A percentile compares a stretch with the other conserved stretches of the same genome.
Evolutionary conservation across 2,329 filamentous ascomycete genomes (phyloP).

Genomic region (Cladophialophora bantiana): DNA sequence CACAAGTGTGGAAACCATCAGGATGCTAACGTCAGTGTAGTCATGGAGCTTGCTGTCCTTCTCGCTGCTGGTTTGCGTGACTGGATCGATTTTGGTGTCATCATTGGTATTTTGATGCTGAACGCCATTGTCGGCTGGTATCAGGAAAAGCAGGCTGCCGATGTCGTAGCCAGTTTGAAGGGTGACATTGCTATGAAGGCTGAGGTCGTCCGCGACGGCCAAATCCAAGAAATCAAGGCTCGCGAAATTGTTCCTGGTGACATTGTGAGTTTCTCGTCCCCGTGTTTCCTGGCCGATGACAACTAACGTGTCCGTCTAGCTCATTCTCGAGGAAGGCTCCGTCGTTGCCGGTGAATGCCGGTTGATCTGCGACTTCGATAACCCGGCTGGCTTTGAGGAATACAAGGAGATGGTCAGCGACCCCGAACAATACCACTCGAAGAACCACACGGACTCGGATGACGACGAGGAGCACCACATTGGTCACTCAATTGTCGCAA

Average conservation of each 20-base stretch:
- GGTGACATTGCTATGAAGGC: conserved; percentile 81
- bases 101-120: conserved; percentile 75
- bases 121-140: conserved; percentile 82
- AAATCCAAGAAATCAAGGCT: conserved; percentile 72
- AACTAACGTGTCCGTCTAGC: conserved; percentile 50
- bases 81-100: conserved; percentile 80
- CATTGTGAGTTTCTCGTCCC: conserved; percentile 62
- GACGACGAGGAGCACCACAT: conserved; percentile 67
- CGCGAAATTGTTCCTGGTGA: conserved; percentile 78
- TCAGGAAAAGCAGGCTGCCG: conserved; percentile 80
- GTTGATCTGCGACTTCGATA: conserved; percentile 75
- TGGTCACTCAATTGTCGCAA: conserved; percentile 72
- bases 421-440: conserved; percentile 65
- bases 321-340: conserved; percentile 74
- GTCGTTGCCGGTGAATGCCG: conserved; percentile 74
- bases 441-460: conserved; percentile 64
- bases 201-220: conserved; percentile 70
- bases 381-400: conserved; percentile 70
- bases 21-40: conserved; percentile 48
- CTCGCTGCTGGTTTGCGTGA: conserved; percentile 76
- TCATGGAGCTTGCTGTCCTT: conserved; percentile 79
- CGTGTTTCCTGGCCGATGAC: background rate
- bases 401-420: conserved; percentile 70
- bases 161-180: conserved; percentile 76
- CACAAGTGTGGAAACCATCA: background rate